A percentile compares a stretch with the other conserved stretches of the same genome.
These are phyloP conservation scores for Cryptococcus floricola DNA, from an alignment of 1,284 basidiomycete genomes.

Conservation along the genomic window DNA sequence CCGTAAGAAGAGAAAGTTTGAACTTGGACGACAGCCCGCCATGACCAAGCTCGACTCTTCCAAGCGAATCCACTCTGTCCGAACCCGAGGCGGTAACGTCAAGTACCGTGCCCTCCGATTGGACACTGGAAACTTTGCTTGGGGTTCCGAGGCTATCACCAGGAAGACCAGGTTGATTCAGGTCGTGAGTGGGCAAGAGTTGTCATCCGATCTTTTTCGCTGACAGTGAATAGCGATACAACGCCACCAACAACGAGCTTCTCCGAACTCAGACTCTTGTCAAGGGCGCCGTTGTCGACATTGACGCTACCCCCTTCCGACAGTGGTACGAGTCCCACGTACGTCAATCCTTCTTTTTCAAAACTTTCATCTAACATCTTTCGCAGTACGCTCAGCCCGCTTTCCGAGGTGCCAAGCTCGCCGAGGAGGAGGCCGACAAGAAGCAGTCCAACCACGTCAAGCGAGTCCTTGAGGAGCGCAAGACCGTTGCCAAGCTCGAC, in stretches of 20 bases:
- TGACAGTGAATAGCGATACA: conserved; percentile 68
- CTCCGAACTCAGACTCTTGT: conserved; percentile 97
- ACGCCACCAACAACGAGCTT: conserved; percentile 96
- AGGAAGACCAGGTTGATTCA: conserved; percentile 89
- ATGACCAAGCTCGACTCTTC: conserved; percentile 83
- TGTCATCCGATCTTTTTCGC: neutral
- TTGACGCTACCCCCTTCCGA: conserved; percentile 94
- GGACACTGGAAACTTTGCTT: conserved; percentile 92
- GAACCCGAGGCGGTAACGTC: conserved; percentile 86
- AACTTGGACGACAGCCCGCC: conserved; percentile 92
- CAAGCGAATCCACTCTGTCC: conserved; percentile 89
- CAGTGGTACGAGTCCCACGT: conserved; percentile 98
- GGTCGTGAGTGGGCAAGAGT: conserved; percentile 65
- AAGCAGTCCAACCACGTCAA: conserved; percentile 86
- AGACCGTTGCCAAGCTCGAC: conserved; percentile 91
- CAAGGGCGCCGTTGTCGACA: conserved; percentile 87
- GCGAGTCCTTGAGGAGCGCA: conserved; percentile 78
- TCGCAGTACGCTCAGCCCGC: conserved; percentile 82
- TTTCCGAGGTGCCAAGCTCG: conserved; percentile 68
- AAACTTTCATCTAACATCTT: neutral
- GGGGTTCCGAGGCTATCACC: conserved; percentile 88
- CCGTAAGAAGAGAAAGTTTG: conserved; percentile 99
- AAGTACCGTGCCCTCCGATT: conserved; percentile 93
- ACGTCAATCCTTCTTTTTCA: conserved; percentile 47
- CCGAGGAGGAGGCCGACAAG: conserved; percentile 56